Base-by-base conservation (phyloP, 176 grass and related monocot genomes). In the Luzula sylvatica region DNA sequence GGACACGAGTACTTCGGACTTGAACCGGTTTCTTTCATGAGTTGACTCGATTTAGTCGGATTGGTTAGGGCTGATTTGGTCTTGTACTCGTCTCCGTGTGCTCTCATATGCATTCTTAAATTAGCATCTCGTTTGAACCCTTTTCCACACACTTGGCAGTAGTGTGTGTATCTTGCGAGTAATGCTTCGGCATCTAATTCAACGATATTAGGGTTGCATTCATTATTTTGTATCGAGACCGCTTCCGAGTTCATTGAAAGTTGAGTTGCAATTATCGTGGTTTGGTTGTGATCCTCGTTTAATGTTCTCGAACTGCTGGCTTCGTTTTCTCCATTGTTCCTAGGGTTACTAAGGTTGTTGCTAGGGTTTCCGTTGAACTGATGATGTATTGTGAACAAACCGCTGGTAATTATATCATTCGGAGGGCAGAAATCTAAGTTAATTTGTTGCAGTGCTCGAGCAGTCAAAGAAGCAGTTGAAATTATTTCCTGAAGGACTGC, bases 31-130 rank as follows among this genome's bases (percentile, higher is more conserved):
- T 18, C 11, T 22, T 2, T 29, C 25, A 12, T 18, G 4, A 43
- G 6, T 3, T 11, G 11, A 17, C 26, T 8, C 18, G 22, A 24
- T 17, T 42, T 47, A 19, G n/a, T 26, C 11, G 50, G 71, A 29
- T 66, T 58, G 11, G 41, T 47, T 12, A 58, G 61, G 8, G 49
- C 38, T 7, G 57, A 58, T 2, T 50, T 35, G 1, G 52, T 50
- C 61, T 75, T 75, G 30, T 66, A 75, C 40, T 75, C 71, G 15
- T 75, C 71, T 2, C 71, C 71, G 25, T 75, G 71, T 1, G 71
- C 71, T 22, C 71, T 26, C 61, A 75, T 66, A 50, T 75, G 71
- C 70, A 73, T 73, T 52, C 70, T 53, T 43, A 65, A 39, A 11
- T 73, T 73, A 11, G 70, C 70, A 15, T 75, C 71, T 0, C 71